Conservation (phyloP, 495 filamentous ascomycete genomes). For the Xeromyces bisporus region DNA sequence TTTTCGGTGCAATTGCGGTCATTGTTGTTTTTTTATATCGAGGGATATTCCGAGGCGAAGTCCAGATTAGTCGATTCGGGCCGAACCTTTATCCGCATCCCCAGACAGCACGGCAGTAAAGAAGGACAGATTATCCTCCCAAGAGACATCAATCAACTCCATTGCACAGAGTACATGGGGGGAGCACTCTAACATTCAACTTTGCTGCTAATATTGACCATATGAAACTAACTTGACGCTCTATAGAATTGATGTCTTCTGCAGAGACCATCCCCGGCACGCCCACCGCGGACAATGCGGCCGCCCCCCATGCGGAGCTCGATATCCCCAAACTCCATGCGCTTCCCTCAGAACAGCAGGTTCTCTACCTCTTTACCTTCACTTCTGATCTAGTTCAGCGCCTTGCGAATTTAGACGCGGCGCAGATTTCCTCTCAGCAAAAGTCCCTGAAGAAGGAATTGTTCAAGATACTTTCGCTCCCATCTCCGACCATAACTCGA, state of each 20-base stretch:
- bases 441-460: conserved; percentile 78
- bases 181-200: too few relatives aligned
- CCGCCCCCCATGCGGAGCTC: conserved; percentile 39
- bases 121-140: too few relatives aligned
- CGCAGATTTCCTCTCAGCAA: conserved; percentile 74
- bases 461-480: conserved; percentile 76
- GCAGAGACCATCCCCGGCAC: conserved; percentile 16
- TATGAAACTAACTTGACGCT: too few relatives aligned
- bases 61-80: not conserved
- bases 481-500: conserved; percentile 68
- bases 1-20: conserved; percentile 5
- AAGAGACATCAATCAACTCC: too few relatives aligned
- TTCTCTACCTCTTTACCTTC: conserved; percentile 82
- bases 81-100: not conserved
- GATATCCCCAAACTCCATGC: conserved; percentile 76
- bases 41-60: too few relatives aligned
- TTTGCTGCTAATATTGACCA: too few relatives aligned
- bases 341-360: conserved; percentile 87
- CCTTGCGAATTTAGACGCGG: conserved; percentile 52
- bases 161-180: too few relatives aligned
- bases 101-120: too few relatives aligned
- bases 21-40: too few relatives aligned
- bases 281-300: conserved; percentile 16
- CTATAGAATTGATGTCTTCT: conserved; percentile 20
- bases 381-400: conserved; percentile 68